phyloP scores from a whole-genome alignment of 371 early-diverging fungal species.

The Blakeslea trispora region DNA sequence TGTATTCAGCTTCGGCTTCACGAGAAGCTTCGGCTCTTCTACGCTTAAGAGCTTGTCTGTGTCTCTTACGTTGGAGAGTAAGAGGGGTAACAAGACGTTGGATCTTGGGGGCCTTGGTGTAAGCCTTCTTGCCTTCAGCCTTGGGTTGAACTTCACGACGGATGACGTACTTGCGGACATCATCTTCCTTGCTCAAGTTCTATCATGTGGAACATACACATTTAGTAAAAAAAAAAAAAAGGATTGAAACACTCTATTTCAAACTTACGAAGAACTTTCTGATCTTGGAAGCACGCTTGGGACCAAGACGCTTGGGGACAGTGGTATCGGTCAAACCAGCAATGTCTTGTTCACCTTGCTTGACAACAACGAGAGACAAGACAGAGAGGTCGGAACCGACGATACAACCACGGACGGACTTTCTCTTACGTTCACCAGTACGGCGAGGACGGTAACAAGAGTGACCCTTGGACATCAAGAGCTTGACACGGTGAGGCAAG shows the following conservation, averaged over 20 bases:
- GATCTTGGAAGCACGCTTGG: constrained; percentile 99
- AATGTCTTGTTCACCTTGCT: constrained; percentile 95
- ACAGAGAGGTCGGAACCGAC: constrained; percentile 96
- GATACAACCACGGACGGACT: constrained; percentile 99
- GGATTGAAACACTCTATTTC: neutral
- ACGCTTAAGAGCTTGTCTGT: constrained; percentile 83
- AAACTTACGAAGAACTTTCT: constrained; percentile 92
- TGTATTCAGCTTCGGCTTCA: constrained; percentile 92
- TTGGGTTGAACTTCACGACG: constrained; percentile 92
- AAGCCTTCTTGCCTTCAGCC: constrained; percentile 88
- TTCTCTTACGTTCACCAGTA: constrained; percentile 98
- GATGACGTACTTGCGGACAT: constrained; percentile 98
- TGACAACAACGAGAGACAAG: constrained; percentile 93
- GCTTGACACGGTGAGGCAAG: constrained; percentile 92
- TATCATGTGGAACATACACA: neutral
- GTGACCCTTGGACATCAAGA: constrained; percentile 96
- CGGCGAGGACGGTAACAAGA: constrained; percentile 99
- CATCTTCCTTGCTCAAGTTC: constrained; percentile 94
- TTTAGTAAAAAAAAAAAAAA: neutral
- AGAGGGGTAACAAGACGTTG: constrained; percentile 98
- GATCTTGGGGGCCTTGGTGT: constrained; percentile 96
- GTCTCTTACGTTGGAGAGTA: constrained; percentile 94
- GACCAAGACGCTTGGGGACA: constrained; percentile 95
- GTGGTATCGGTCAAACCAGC: constrained; percentile 96
- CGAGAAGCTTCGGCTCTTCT: constrained; percentile 76